A percentile compares a stretch with the other conserved stretches of the same genome.
Conservation (phyloP, 2,329 filamentous ascomycete species). For the Raffaelea ambrosiae region DNA sequence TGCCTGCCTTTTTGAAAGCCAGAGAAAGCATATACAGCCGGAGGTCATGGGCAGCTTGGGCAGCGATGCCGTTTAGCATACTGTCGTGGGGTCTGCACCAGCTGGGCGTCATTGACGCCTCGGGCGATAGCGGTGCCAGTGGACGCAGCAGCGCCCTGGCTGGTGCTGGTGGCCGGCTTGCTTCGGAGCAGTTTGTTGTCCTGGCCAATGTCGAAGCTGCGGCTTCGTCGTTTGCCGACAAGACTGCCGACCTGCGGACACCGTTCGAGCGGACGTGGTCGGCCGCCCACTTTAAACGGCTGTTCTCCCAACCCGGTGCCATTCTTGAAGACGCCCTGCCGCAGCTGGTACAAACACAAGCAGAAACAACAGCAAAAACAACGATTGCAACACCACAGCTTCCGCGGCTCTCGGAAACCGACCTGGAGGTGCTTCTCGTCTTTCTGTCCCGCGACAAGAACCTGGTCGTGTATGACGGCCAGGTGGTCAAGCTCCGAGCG, state of each 20-base stretch:
- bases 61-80: slow-evolving; percentile 60
- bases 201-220: slow-evolving; percentile 53
- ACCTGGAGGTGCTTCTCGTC: slow-evolving; percentile 61
- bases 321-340: slow-evolving; percentile 25
- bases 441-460: slow-evolving; percentile 62
- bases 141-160: slow-evolving; percentile 16
- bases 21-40: slow-evolving; percentile 64
- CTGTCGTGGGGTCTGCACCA: slow-evolving; percentile 68
- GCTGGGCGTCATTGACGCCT: slow-evolving; percentile 49
- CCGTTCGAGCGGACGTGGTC: slow-evolving; percentile 62
- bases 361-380: no score
- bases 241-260: slow-evolving; percentile 29
- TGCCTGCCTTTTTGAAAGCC: slow-evolving; percentile 57
- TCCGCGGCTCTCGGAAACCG: slow-evolving; percentile 48
- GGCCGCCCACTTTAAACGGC: slow-evolving; percentile 52
- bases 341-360: slow-evolving; percentile 3
- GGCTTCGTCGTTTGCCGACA: slow-evolving; percentile 43
- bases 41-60: slow-evolving; percentile 57
- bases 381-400: no score
- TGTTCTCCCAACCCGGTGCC: slow-evolving; percentile 37
- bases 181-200: slow-evolving; percentile 54
- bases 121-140: slow-evolving; percentile 10
- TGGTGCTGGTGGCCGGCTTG: neutral
- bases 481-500: slow-evolving; percentile 66
- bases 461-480: slow-evolving; percentile 49